These are phyloP conservation scores for Tanozyma kutaoensis DNA, from an alignment of 805 yeast genomes.

Conservation along the genomic window DNA sequence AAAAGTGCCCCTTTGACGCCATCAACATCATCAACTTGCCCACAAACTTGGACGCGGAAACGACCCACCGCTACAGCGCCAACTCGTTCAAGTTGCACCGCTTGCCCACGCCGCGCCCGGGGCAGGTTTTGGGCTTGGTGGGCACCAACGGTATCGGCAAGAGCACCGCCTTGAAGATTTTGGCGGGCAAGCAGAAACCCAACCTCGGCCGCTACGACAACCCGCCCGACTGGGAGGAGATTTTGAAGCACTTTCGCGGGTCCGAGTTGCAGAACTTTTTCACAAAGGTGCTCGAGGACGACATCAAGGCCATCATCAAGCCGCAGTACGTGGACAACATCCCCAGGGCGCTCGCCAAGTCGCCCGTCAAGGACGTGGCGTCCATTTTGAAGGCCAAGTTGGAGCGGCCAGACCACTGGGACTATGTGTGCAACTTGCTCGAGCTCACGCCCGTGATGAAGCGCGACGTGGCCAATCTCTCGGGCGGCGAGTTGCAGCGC, in stretches of 20 bases:
- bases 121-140: conserved; percentile 94
- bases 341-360: conserved; percentile 85
- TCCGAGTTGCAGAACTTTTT: conserved; percentile 94
- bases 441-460: conserved; percentile 66
- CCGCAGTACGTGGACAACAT: conserved; percentile 98
- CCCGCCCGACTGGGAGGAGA: conserved; percentile 97
- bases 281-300: conserved; percentile 85
- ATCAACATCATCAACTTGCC: conserved; percentile 93
- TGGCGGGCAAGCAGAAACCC: conserved; percentile 96
- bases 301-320: conserved; percentile 92
- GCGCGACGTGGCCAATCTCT: conserved; percentile 81
- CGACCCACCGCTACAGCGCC: conserved; percentile 95
- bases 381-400: conserved; percentile 64
- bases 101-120: conserved; percentile 97
- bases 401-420: conserved; percentile 59
- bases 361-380: conserved; percentile 79
- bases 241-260: conserved; percentile 86
- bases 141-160: conserved; percentile 99
- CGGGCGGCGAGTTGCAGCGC: conserved; percentile 98
- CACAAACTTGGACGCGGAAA: conserved; percentile 83
- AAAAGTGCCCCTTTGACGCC: conserved; percentile 97
- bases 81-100: conserved; percentile 95
- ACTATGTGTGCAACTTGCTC: conserved; percentile 40
- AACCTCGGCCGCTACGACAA: conserved; percentile 87
- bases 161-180: conserved; percentile 90